Base-by-base conservation (phyloP, 225 moss, liverwort and hornwort species). In the Rhytidiadelphus loreus region DNA sequence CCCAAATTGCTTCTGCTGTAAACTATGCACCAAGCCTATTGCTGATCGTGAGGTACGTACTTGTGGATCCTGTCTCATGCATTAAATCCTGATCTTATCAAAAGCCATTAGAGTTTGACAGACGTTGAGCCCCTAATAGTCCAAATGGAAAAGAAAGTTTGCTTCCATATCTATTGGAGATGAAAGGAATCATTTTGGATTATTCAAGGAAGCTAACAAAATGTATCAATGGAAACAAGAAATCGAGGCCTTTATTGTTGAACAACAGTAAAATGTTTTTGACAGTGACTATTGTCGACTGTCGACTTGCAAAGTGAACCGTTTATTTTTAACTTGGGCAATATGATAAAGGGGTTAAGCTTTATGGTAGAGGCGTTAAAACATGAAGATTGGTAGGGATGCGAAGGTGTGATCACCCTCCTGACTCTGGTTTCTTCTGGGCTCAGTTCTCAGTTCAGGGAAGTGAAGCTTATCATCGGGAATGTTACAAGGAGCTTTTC, bases 401-500 rank as follows among this genome's bases (percentile, higher is more conserved):
- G 76, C 61, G 32, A 43, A 69, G 79, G 33, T 81, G 58, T 75
- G 80, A 55, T 74, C 39, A 66, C 39, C 44, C 17, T 83, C 56
- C 60, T 89, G 70, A 88, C 72, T 86, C 53, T 55, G 71, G 72
- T 88, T 69, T 77, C 35, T 78, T 83, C 17, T 91, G 85, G 83
- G 53, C 69, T 77, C 94, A 98, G 98, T 98, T 98, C 84, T 98
- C 98, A 86, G 96, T 98, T 71, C 96, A 98, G 90, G 96, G 94
- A 88, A 93, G 87, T 80, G 96, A 98, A 86, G 96, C 96, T 60
- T 98, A 98, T 80, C 98, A 98, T 84, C 96, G 96, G 72, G 90
- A 93, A 78, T 98, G 98, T 63, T 96, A 98, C 89, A 98, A 98
- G 93, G 98, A 98, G 93, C 96, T 96, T 48, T 98, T 96, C 60